phyloP scores from a whole-genome alignment of 139 green algal genomes.

The Trebouxia sp. region DNA sequence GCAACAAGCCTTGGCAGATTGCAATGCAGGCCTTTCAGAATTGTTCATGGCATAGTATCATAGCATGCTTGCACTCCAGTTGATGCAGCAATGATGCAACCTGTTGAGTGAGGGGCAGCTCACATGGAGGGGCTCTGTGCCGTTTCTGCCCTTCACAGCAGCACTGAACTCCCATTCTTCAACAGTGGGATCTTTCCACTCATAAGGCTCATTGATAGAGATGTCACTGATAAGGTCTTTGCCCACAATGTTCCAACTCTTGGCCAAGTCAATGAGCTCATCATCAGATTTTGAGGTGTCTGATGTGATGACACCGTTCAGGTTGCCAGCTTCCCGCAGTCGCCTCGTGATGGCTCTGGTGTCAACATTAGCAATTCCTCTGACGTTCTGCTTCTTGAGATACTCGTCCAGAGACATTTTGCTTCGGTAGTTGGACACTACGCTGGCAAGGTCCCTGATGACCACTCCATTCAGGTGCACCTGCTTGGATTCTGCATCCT shows the following conservation, averaged over 20 bases:
- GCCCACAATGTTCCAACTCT: slow-evolving; percentile 93
- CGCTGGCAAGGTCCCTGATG: slow-evolving; percentile 76
- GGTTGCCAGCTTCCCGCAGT: slow-evolving; percentile 87
- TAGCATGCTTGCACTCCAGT: too few species aligned
- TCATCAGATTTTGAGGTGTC: slow-evolving; percentile 64
- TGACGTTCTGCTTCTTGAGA: slow-evolving; percentile 58
- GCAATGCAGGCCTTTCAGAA: too few species aligned
- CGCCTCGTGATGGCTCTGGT: slow-evolving; percentile 90
- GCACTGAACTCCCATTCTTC: slow-evolving; percentile 93
- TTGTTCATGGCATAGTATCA: too few species aligned
- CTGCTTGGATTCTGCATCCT: slow-evolving; percentile 86
- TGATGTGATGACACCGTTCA: slow-evolving; percentile 83
- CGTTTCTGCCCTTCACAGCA: slow-evolving; percentile 12
- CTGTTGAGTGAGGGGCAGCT: too few species aligned
- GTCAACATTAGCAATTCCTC: slow-evolving; percentile 87
- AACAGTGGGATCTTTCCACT: slow-evolving; percentile 90
- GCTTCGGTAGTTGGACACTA: slow-evolving; percentile 96
- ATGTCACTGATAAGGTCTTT: slow-evolving; percentile 76
- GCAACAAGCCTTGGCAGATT: too few species aligned
- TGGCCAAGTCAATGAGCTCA: slow-evolving; percentile 84
- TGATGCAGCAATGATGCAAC: too few species aligned
- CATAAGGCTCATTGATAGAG: slow-evolving; percentile 85
- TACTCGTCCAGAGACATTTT: slow-evolving; percentile 86
- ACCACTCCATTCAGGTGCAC: slow-evolving; percentile 89
- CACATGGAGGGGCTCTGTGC: slow-evolving; percentile 57